These are phyloP conservation scores for Lumnitzera littorea DNA, from an alignment of 345 rosid genomes.

Conservation along the genomic window DNA sequence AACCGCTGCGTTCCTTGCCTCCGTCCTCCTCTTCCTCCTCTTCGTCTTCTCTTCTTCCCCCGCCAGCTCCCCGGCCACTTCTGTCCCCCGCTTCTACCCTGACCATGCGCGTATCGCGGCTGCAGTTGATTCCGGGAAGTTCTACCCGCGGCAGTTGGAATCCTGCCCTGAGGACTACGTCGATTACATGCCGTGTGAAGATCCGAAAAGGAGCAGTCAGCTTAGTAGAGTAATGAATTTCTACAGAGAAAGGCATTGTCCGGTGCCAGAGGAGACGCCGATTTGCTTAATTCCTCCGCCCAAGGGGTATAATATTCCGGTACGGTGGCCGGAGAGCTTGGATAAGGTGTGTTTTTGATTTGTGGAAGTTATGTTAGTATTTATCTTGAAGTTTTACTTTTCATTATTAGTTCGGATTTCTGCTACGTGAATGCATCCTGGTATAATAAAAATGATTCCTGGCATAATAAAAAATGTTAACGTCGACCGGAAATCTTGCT, in stretches of 20 bases:
- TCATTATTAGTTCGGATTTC: too few species aligned
- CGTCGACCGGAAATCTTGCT: too few species aligned
- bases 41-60: conserved; percentile 26
- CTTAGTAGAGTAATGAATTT: conserved; percentile 44
- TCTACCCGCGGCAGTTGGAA: neutral
- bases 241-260: conserved; percentile 42
- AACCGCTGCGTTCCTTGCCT: conserved; percentile 27
- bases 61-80: conserved; percentile 15
- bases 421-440: too few species aligned
- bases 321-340: conserved; percentile 42
- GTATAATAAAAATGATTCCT: too few species aligned
- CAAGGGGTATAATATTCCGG: conserved; percentile 32
- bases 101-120: conserved; percentile 6
- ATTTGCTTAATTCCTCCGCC: conserved; percentile 45
- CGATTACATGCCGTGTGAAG: conserved; percentile 50
- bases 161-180: conserved; percentile 23
- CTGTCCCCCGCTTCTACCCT: neutral
- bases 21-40: conserved; percentile 30
- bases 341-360: conserved; percentile 23
- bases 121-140: conserved; percentile 9
- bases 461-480: too few species aligned
- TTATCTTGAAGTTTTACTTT: neutral
- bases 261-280: conserved; percentile 28
- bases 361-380: neutral
- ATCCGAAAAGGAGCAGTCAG: conserved; percentile 38